Conservation (phyloP, 2,329 filamentous ascomycete species). For the Paracoccidioides lutzii region DNA sequence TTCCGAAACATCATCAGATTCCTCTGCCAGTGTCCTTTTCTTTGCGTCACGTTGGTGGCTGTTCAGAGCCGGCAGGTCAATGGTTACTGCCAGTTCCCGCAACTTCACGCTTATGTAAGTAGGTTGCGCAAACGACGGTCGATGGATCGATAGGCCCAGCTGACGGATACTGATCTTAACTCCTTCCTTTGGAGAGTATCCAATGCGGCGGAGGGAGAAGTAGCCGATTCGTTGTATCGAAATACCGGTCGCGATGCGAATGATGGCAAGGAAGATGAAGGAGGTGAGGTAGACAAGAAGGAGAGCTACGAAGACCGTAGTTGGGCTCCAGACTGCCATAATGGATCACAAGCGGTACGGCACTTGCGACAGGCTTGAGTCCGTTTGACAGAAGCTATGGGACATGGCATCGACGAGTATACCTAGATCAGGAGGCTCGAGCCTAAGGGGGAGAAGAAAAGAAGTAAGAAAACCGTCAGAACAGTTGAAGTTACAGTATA, state of each 20-base stretch:
- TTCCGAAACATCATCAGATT: constrained; percentile 8
- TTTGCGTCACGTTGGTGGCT: constrained; percentile 8
- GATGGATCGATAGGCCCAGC: constrained; percentile 74
- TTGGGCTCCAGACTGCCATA: constrained; percentile 44
- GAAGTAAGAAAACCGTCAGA: background rate
- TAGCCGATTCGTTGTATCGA: constrained; percentile 94
- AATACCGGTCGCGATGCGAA: constrained; percentile 83
- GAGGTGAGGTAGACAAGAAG: constrained; percentile 80
- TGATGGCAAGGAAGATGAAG: constrained; percentile 83
- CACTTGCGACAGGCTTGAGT: constrained; percentile 8
- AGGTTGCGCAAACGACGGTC: constrained; percentile 90
- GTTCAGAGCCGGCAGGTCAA: constrained; percentile 53
- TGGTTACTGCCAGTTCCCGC: constrained; percentile 68
- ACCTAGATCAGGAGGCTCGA: constrained; percentile 7
- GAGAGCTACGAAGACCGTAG: constrained; percentile 74
- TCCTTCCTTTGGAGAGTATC: constrained; percentile 80
- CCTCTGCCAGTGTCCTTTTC: constrained; percentile 13
- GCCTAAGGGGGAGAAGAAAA: constrained; percentile 1
- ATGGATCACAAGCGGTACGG: constrained; percentile 3
- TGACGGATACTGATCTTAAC: constrained; percentile 80
- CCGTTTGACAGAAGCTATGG: constrained; percentile 3
- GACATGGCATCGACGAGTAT: constrained; percentile 6
- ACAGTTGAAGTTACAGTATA: background rate
- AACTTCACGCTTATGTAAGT: constrained; percentile 91
- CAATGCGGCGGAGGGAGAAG: constrained; percentile 77